phyloP scores from a whole-genome alignment of 176 grass and related monocot genomes.

The Rhipidocladum racemiflorum region DNA sequence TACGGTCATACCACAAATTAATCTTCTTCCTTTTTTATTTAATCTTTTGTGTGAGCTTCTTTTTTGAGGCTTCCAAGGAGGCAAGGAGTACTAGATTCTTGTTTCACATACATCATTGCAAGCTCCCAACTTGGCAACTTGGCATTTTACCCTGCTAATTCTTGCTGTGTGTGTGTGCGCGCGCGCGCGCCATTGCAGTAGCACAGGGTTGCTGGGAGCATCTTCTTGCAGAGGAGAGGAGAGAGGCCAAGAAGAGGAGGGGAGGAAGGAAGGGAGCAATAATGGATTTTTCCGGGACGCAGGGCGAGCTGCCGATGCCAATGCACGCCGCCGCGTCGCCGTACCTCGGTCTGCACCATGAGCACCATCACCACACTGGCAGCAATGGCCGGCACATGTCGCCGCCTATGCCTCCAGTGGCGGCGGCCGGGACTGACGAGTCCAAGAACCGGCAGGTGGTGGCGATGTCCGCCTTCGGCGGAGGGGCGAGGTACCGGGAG shows the following conservation, averaged over 20 bases:
- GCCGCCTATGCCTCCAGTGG: slow-evolving; percentile 17
- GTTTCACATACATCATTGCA: slow-evolving; percentile 30
- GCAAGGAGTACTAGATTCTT: slow-evolving; percentile 32
- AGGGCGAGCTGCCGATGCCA: slow-evolving; percentile 87
- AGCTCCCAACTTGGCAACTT: neutral
- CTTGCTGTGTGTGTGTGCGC: neutral
- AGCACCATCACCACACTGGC: slow-evolving; percentile 30
- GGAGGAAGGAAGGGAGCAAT: slow-evolving; percentile 10
- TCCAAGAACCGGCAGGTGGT: slow-evolving; percentile 35
- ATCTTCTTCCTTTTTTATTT: neutral
- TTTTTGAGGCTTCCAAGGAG: slow-evolving; percentile 30
- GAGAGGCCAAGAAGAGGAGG: neutral
- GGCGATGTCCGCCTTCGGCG: neutral
- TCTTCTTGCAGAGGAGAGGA: slow-evolving; percentile 26
- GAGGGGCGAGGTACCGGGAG: slow-evolving; percentile 61
- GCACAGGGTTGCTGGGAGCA: slow-evolving; percentile 15
- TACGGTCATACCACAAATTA: neutral
- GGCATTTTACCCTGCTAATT: slow-evolving; percentile 22
- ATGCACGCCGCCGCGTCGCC: slow-evolving; percentile 54
- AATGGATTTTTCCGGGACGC: slow-evolving; percentile 81
- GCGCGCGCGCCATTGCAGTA: slow-evolving; percentile 27
- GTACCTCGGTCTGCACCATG: slow-evolving; percentile 60
- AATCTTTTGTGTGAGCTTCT: neutral
- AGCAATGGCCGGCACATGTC: slow-evolving; percentile 28
- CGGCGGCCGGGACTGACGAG: slow-evolving; percentile 20